These are phyloP conservation scores for Acacia confusa DNA, from an alignment of 306 rosid species.

Conservation along the genomic window DNA sequence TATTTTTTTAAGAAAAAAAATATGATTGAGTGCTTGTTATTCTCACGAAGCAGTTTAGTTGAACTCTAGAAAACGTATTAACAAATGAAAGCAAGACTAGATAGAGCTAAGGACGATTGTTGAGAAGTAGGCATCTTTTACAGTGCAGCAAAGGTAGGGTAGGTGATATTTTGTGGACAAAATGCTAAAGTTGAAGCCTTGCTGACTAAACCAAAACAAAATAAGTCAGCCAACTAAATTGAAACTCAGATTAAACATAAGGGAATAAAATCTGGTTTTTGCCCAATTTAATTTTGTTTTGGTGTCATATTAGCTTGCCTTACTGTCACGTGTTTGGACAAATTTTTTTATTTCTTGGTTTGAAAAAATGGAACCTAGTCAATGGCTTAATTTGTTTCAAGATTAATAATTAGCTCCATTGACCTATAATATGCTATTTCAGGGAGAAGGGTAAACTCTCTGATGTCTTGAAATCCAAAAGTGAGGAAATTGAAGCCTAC, in stretches of 20 bases:
- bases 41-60: neutral
- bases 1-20: neutral
- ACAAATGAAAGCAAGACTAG: neutral
- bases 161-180: neutral
- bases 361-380: neutral
- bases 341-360: neutral
- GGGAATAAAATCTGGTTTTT: neutral
- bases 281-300: neutral
- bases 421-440: slow-evolving; percentile 37
- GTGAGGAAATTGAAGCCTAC: slow-evolving; percentile 85
- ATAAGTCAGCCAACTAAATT: neutral
- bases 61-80: neutral
- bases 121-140: neutral
- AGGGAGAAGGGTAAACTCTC: slow-evolving; percentile 62
- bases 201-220: neutral
- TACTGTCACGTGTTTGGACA: neutral
- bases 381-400: neutral
- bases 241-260: neutral
- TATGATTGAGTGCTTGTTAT: neutral
- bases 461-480: slow-evolving; percentile 70
- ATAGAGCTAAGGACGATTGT: neutral
- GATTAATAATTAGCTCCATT: slow-evolving; percentile 1
- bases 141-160: neutral
- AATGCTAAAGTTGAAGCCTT: neutral
- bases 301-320: neutral